phyloP scores from a whole-genome alignment of 352 stramenopile genomes.

The Thraustochytrium sp. region DNA sequence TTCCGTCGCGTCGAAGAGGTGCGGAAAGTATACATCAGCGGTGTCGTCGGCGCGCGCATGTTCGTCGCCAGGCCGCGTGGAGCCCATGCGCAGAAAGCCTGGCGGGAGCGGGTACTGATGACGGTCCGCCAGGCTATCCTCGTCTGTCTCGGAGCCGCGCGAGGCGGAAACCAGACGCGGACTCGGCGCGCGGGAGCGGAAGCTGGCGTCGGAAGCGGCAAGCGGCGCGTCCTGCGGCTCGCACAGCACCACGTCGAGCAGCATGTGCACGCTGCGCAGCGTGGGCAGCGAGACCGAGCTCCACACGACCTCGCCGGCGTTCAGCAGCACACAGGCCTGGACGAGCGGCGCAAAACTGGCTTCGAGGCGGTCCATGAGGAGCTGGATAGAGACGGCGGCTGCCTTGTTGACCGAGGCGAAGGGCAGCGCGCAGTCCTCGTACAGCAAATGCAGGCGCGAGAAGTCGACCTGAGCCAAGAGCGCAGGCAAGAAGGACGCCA shows the following conservation, averaged over 20 bases:
- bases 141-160: neutral
- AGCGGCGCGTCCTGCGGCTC: neutral
- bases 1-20: neutral
- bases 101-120: neutral
- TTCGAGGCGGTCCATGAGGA: neutral
- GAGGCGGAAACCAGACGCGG: neutral
- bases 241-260: slow-evolving; percentile 4
- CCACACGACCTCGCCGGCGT: slow-evolving; percentile 8
- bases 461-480: slow-evolving; percentile 18
- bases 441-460: slow-evolving; percentile 10
- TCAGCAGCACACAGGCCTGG: neutral
- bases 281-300: neutral
- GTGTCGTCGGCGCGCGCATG: neutral
- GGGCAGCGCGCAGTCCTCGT: neutral
- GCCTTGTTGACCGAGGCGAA: slow-evolving; percentile 4
- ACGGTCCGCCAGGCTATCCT: neutral
- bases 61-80: neutral
- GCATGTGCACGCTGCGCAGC: neutral
- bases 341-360: neutral
- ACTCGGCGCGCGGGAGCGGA: neutral
- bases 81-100: neutral
- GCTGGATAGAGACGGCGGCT: slow-evolving; percentile 1
- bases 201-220: neutral
- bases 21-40: neutral
- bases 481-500: neutral